Evolutionary conservation across 1,139 yeast species (phyloP), one percentile per base, ranked within the genome.

Genomic region (Meyerozyma carpophila): DNA sequence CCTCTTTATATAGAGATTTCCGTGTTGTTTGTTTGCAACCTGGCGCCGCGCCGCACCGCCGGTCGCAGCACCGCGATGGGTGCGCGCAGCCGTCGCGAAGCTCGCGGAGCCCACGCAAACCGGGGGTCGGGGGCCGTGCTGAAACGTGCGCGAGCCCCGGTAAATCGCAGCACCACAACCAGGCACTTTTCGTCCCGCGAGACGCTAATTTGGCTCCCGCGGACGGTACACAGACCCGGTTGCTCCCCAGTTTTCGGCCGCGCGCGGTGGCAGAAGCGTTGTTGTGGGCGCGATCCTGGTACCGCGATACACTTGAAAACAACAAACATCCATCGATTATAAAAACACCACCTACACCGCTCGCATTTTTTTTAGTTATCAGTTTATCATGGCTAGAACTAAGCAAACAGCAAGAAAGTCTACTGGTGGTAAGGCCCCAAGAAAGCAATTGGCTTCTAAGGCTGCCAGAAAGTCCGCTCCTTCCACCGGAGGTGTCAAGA

Each of bases 341-440:
- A 20, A 34, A 34, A 34, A 34, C 26, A 21, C 10, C 42, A 40
- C 41, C 8, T 21, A 21, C 24, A 21, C 44, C 45, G 34, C 20
- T 21, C 31, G 40, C 40, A 27, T 41, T 36, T 43, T 43, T 43
- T 43, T 43, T 42, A 41, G 48, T 47, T 44, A 42, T 39, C 42
- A 44, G 53, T 44, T 36, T 52, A 72, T 55, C 73, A 90, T 90
- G 97, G 97, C 97, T 72, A 90, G 97, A 86, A 90, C 96, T 57
- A 90, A 91, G 78, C 96, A 91, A 81, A 90, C 97, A 57, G 96
- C 97, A 67, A 88, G 96, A 84, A 90, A 90, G 77, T 89, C 97
- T 61, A 89, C 96, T 66, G 96, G 96, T 84, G 98, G 98, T 79
- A 91, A 91, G 75, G 97, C 97, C 55, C 98, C 98, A 81, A 88